Base-by-base conservation (phyloP, 305 asterid genomes). In the Fraxinus latifolia region DNA sequence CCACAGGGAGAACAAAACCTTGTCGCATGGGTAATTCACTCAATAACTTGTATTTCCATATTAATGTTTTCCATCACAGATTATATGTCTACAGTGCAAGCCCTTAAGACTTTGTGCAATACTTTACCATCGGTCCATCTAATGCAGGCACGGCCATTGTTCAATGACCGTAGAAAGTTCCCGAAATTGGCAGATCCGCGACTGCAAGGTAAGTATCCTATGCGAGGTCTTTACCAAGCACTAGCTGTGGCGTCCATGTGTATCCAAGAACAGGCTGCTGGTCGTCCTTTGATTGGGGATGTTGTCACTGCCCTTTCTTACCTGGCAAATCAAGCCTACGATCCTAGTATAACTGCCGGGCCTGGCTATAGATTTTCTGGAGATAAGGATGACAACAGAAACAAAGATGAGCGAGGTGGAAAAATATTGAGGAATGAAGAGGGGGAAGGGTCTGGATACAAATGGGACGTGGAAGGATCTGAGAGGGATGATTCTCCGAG, bases 181-280 rank as follows among this genome's bases (percentile, higher is more conserved):
- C 87, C 88, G 0, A 88, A 81, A 73, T 62, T 90, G 84, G 90
- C 90, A 1, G 93, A 90, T 83, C 90, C 91, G 0, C 68, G 78
- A 76, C 86, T 90, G 73, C 87, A 87, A 68, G 93, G 91, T 21
- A 88, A 88, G 71, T 90, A 80, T 84, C 91, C 93, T 5, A 87
- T 87, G 88, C 80, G 93, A 73, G 89, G 89, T 37, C 91, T 90
- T 33, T 90, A 85, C 80, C 93, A 90, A 72, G 93, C 93, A 17
- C 84, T 90, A 47, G 90, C 93, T 11, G 90, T 89, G 84, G 93
- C 91, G 32, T 90, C 91, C 79, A 87, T 88, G 93, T 90, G 93
- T 42, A 90, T 89, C 80, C 93, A 88, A 85, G 93, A 87, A 80
- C 89, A 90, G 85, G 93, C 93, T 37, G 89, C 93, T 12, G 93